Evolutionary conservation across 352 stramenopile species (phyloP).

Genomic region (Phytopythium sindhum): DNA sequence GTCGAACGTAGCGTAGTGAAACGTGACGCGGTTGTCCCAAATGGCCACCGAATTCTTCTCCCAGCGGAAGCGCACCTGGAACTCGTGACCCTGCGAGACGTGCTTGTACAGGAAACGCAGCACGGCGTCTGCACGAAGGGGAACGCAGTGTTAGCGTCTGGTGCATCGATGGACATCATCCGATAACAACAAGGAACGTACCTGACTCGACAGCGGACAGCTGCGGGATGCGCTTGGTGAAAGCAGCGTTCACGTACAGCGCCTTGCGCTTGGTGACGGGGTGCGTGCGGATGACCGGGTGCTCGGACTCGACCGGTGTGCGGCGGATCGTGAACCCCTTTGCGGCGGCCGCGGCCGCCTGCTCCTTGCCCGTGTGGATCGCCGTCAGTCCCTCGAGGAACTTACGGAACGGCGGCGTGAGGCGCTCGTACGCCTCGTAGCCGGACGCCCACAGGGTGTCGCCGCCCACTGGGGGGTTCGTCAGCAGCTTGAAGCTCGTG

Average conservation of each 20-base stretch:
- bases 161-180: background rate
- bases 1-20: slow-evolving; percentile 34
- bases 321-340: slow-evolving; percentile 28
- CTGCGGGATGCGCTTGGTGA: slow-evolving; percentile 35
- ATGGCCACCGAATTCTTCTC: slow-evolving; percentile 26
- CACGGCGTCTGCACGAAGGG: background rate
- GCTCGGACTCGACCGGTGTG: slow-evolving; percentile 29
- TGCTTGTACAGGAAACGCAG: slow-evolving; percentile 21
- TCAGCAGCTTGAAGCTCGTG: slow-evolving; percentile 29
- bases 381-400: slow-evolving; percentile 36
- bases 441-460: slow-evolving; percentile 40
- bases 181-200: slow-evolving; percentile 2
- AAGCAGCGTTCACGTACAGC: slow-evolving; percentile 34
- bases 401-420: slow-evolving; percentile 32
- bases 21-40: slow-evolving; percentile 33
- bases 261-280: slow-evolving; percentile 30
- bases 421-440: slow-evolving; percentile 43
- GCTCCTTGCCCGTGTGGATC: slow-evolving; percentile 41
- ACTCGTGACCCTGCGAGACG: slow-evolving; percentile 28
- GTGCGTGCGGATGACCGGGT: slow-evolving; percentile 40
- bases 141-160: background rate
- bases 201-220: slow-evolving; percentile 37
- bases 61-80: slow-evolving; percentile 33
- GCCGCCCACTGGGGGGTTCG: slow-evolving; percentile 26
- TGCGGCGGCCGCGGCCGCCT: slow-evolving; percentile 22